phyloP scores from a whole-genome alignment of 176 grass and related monocot species.

The Triticum turgidum region DNA sequence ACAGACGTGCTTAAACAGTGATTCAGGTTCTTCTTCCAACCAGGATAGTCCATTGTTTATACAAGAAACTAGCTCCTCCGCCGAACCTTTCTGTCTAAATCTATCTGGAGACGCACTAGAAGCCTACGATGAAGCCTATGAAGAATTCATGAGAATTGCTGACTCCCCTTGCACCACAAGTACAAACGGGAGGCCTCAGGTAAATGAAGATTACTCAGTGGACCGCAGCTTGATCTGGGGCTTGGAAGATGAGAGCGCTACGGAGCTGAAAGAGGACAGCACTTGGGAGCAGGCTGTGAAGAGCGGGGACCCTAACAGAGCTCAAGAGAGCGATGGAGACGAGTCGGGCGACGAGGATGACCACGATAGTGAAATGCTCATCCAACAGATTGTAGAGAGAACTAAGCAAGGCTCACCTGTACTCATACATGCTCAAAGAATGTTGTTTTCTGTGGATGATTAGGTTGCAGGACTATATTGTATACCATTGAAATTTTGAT shows the following conservation, averaged over 20 bases:
- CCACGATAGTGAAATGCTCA: slow-evolving; percentile 49
- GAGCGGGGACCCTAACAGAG: slow-evolving; percentile 7
- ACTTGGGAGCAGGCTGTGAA: slow-evolving; percentile 20
- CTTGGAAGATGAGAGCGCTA: slow-evolving; percentile 41
- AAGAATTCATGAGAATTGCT: slow-evolving; percentile 66
- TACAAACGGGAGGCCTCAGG: slow-evolving; percentile 29
- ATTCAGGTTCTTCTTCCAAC: slow-evolving; percentile 64
- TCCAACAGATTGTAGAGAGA: slow-evolving; percentile 90
- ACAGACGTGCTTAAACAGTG: slow-evolving; percentile 65
- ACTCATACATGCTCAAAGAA: slow-evolving; percentile 75
- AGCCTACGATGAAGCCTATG: slow-evolving; percentile 83
- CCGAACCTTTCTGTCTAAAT: slow-evolving; percentile 69
- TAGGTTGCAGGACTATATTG: slow-evolving; percentile 31
- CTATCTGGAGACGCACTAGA: slow-evolving; percentile 75
- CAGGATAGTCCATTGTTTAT: slow-evolving; percentile 59
- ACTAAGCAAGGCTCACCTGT: slow-evolving; percentile 81
- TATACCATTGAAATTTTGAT: slow-evolving; percentile 21
- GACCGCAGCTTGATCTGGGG: slow-evolving; percentile 51
- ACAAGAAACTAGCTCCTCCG: slow-evolving; percentile 31
- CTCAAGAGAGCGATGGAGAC: slow-evolving; percentile 25
- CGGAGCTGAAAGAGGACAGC: slow-evolving; percentile 24
- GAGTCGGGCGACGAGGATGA: slow-evolving; percentile 29
- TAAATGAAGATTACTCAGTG: slow-evolving; percentile 41
- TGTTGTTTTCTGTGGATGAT: slow-evolving; percentile 78
- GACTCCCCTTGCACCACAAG: slow-evolving; percentile 47